Percentiles rank a stretch among this genome's conserved stretches.
Evolutionary conservation across 2,329 filamentous ascomycete genomes (phyloP).

Genomic region (Penicillium janthinellum): DNA sequence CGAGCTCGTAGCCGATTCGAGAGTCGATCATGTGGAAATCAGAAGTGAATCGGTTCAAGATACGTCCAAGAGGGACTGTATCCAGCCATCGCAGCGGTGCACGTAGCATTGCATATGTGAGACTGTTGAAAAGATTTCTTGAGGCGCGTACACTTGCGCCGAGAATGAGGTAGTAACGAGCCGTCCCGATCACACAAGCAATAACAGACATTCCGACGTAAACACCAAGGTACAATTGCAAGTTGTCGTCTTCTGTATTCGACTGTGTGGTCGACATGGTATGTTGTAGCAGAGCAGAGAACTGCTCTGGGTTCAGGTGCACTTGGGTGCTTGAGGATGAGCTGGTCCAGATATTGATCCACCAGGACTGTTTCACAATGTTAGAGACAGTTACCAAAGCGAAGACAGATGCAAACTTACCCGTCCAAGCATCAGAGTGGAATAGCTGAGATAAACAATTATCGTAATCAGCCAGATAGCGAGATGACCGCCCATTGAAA

Average conservation of each 20-base stretch:
- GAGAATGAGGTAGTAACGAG: conserved; percentile 66
- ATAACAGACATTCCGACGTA: conserved; percentile 64
- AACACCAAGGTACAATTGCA: conserved; percentile 65
- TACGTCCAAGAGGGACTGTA: conserved; percentile 73
- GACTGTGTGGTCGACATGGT: conserved; percentile 6
- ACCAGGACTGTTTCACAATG: conserved; percentile 42
- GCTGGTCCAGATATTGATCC: conserved; percentile 51
- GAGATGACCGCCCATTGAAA: conserved; percentile 66
- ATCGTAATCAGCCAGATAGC: conserved; percentile 61
- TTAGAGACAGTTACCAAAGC: conserved; percentile 4
- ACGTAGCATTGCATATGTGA: conserved; percentile 68
- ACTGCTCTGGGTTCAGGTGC: conserved; percentile 20
- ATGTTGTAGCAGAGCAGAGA: conserved; percentile 20
- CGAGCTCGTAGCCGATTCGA: conserved; percentile 64
- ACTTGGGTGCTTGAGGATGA: conserved; percentile 29
- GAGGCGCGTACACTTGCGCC: conserved; percentile 69
- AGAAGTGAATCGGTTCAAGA: conserved; percentile 75
- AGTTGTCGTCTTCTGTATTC: conserved; percentile 37
- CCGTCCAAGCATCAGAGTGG: conserved; percentile 56
- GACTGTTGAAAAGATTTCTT: conserved; percentile 64
- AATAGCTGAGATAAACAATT: conserved; percentile 57
- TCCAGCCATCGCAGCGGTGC: conserved; percentile 79
- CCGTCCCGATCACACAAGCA: conserved; percentile 61
- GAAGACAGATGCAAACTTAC: conserved; percentile 37
- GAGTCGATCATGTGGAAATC: conserved; percentile 77